Conservation (phyloP, 176 grass and related monocot species). For the Triticum dicoccoides region DNA sequence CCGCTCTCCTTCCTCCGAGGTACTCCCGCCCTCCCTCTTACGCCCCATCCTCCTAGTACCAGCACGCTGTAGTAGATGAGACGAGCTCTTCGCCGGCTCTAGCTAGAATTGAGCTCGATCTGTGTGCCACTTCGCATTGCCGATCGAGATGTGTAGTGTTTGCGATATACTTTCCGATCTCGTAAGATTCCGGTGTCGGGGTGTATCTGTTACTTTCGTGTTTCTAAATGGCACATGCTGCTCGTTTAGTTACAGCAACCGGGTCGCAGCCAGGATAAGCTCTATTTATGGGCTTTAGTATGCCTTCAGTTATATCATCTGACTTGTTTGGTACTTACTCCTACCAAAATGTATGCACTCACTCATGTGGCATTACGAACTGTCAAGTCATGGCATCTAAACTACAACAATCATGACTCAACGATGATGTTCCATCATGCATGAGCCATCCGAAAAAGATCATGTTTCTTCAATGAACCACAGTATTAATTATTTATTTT, state of each 20-base stretch:
- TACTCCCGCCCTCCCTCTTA: neutral
- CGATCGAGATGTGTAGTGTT: neutral
- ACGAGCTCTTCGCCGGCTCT: neutral
- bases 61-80: neutral
- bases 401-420: neutral
- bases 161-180: neutral
- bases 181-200: neutral
- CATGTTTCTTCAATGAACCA: neutral
- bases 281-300: neutral
- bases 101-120: constrained; percentile 9
- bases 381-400: neutral
- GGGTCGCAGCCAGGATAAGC: neutral
- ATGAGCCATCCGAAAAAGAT: neutral
- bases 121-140: neutral
- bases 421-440: neutral
- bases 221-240: neutral
- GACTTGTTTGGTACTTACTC: neutral
- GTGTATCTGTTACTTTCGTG: neutral
- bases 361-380: neutral
- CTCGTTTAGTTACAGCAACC: neutral
- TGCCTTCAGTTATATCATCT: neutral
- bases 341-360: neutral
- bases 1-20: constrained; percentile 82
- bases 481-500: neutral
- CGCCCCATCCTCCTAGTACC: neutral